Conservation (phyloP, 2,329 filamentous ascomycete species). For the Fusarium mangiferae region DNA sequence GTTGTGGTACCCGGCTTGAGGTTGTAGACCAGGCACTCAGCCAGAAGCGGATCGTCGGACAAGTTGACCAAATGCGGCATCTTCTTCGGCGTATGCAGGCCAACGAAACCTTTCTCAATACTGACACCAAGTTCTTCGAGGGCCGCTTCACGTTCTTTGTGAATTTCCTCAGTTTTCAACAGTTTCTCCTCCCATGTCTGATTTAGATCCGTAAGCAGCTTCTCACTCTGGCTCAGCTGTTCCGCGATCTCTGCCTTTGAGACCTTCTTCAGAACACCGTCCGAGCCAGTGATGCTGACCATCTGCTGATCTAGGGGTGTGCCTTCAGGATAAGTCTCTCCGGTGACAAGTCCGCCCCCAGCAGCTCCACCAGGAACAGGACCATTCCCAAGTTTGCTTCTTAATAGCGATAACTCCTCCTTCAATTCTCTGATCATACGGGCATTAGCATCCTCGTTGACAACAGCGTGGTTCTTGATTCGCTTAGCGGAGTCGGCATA, state of each 20-base stretch:
- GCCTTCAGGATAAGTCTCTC: conserved; percentile 90
- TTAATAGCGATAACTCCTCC: conserved; percentile 86
- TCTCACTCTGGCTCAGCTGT: conserved; percentile 95
- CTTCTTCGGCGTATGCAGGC: conserved; percentile 95
- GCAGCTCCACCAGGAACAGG: conserved; percentile 55
- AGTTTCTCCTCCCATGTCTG: conserved; percentile 99
- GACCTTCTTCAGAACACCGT: conserved; percentile 91
- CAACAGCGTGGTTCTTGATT: conserved; percentile 99
- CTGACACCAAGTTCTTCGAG: conserved; percentile 97
- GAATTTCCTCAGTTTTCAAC: conserved; percentile 93
- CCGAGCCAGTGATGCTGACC: conserved; percentile 88
- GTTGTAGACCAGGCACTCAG: conserved; percentile 97
- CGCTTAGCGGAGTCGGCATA: conserved; percentile 98
- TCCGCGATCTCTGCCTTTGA: conserved; percentile 98
- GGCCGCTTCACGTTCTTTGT: conserved; percentile 95
- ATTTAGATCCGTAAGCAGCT: conserved; percentile 93
- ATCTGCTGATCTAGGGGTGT: conserved; percentile 96
- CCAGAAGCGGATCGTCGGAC: conserved; percentile 91
- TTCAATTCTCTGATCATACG: conserved; percentile 99
- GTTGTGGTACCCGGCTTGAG: conserved; percentile 94
- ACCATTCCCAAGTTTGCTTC: conserved; percentile 82
- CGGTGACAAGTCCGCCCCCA: conserved; percentile 64
- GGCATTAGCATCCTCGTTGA: conserved; percentile 98
- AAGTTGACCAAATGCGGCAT: conserved; percentile 99
- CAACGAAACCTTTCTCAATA: conserved; percentile 98